Evolutionary conservation across 768 basidiomycete genomes (phyloP), one percentile per base, ranked within the genome.

Genomic region (Trichaptum fuscoviolaceum): DNA sequence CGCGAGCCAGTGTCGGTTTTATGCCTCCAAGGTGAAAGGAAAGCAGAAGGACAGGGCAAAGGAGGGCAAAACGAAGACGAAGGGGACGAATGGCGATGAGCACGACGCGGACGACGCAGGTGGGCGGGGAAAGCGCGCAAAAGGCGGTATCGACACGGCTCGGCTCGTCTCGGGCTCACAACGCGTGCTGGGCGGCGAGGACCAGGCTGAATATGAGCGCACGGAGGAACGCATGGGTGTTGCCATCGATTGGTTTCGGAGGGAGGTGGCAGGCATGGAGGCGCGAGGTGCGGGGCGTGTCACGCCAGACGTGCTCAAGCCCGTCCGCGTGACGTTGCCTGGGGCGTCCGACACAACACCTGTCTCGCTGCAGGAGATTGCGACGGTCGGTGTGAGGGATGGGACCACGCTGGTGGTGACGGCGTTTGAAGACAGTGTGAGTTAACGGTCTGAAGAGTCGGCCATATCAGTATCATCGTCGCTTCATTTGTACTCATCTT

Each of bases 371-470:
- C 87, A 92, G 57, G 89, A 92, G 64, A 73, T 94, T 26, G 89
- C 93, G 0, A 93, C 92, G 0, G 84, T 95, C 23, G 92, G 93
- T 8, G 86, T 95, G 52, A 81, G 88, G 68, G 91, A 95, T 64
- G 93, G 93, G 0, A 84, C 89, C 7, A 83, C 84, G 64, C 77
- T 95, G 66, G 69, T 94, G 26, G 81, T 95, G 12, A 92, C 90
- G 3, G 80, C 92, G 34, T 93, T 92, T 71, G 89, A 94, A 64
- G 89, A 92, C 73, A 79, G 85, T 73, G 93, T 94, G 74, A 79
- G 86, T 77, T 1, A 7, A 42, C 34, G 17, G 17, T 23, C 15
- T 58, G 36, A 30, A 30, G 30, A 30, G 30, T 58, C 18, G 57
- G 57, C 25, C 15, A 35, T 52, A 35, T 59, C 58, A 57, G n/a